A percentile compares a stretch with the other conserved stretches of the same genome.
phyloP scores from a whole-genome alignment of 2,329 filamentous ascomycete species.

The Exophiala sideris region DNA sequence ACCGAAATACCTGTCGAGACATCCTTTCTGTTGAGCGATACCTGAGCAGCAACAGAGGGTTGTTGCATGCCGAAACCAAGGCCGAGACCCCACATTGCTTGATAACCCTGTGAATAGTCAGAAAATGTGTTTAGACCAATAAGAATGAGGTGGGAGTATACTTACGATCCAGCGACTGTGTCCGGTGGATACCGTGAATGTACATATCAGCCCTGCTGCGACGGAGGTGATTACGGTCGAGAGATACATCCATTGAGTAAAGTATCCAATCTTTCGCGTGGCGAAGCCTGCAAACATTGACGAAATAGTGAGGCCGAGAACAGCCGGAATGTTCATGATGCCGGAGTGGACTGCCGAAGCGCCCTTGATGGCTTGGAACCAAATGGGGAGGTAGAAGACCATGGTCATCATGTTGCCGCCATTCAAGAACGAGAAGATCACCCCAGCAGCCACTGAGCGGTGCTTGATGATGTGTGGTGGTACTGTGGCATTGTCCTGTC shows the following conservation, averaged over 20 bases:
- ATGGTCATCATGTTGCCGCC: conserved; percentile 23
- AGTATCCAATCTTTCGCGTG: conserved; percentile 34
- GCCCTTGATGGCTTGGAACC: conserved; percentile 33
- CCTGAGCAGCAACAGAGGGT: conserved; percentile 29
- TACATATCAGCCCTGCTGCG: conserved; percentile 33
- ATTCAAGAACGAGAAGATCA: conserved; percentile 39
- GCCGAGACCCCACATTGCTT: conserved; percentile 34
- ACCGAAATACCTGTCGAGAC: conserved; percentile 28
- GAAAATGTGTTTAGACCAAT: too few relatives aligned
- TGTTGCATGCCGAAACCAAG: conserved; percentile 31
- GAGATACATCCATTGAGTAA: conserved; percentile 35
- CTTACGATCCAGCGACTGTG: conserved; percentile 31
- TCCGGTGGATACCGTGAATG: conserved; percentile 27
- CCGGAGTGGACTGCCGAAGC: conserved; percentile 34
- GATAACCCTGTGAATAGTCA: conserved; percentile 21
- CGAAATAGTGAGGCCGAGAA: conserved; percentile 23
- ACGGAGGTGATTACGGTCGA: conserved; percentile 30
- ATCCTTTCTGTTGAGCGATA: conserved; percentile 28
- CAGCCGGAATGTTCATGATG: conserved; percentile 24
- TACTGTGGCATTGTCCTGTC: conserved; percentile 56
- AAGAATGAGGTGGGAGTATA: too few relatives aligned
- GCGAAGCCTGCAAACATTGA: conserved; percentile 25
- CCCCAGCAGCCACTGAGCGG: conserved; percentile 52
- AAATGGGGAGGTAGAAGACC: conserved; percentile 31
- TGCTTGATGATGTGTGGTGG: conserved; percentile 52